These are phyloP conservation scores for Inonotus obliquus DNA, from an alignment of 1,284 basidiomycete genomes.

Conservation along the genomic window DNA sequence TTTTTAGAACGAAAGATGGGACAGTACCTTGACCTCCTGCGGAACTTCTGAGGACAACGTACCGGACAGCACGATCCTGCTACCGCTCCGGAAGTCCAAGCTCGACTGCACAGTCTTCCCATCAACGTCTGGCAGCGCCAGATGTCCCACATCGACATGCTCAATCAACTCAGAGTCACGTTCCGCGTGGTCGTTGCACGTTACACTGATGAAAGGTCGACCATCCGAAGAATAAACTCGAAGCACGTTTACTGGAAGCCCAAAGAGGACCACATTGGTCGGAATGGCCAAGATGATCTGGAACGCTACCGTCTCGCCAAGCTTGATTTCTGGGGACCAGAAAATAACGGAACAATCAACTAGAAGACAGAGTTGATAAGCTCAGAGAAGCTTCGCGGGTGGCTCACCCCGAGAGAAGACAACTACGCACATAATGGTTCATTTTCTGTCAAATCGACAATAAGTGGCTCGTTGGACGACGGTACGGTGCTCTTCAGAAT, in stretches of 20 bases:
- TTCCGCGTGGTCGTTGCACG: constrained; percentile 25
- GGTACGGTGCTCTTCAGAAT: constrained; percentile 75
- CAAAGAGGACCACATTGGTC: constrained; percentile 38
- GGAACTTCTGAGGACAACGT: constrained; percentile 46
- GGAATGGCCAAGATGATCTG: constrained; percentile 63
- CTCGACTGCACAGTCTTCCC: constrained; percentile 31
- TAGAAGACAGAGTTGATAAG: constrained; percentile 26
- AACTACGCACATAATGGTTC: constrained; percentile 54
- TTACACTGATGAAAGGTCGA: constrained; percentile 41
- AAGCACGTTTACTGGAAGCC: constrained; percentile 56
- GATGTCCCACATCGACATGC: constrained; percentile 24
- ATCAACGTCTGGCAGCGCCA: constrained; percentile 21
- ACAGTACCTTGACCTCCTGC: constrained; percentile 42
- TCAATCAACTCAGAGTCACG: constrained; percentile 29
- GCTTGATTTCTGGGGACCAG: constrained; percentile 57
- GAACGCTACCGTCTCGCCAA: constrained; percentile 63
- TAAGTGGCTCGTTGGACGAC: constrained; percentile 46
- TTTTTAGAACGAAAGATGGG: background rate
- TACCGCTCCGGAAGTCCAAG: constrained; percentile 53
- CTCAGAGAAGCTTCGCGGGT: background rate
- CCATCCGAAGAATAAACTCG: constrained; percentile 50
- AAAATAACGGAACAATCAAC: constrained; percentile 67
- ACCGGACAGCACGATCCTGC: constrained; percentile 52
- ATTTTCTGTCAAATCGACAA: constrained; percentile 59
- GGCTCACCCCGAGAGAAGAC: background rate